Conservation (phyloP, 2,329 filamentous ascomycete species). For the Epichloe hybrida region DNA sequence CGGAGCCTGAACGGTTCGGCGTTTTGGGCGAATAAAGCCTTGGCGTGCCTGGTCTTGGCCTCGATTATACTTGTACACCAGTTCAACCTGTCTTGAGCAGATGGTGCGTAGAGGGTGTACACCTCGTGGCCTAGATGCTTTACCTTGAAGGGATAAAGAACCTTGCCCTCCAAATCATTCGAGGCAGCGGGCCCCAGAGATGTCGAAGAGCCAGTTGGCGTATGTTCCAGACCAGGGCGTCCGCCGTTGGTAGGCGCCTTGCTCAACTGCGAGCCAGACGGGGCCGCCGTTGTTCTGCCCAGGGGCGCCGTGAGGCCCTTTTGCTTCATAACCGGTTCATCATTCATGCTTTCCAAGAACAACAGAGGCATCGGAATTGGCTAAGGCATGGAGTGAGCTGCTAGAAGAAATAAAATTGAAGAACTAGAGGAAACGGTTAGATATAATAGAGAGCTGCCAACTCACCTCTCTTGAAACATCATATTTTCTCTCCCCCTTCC, state of each 20-base stretch:
- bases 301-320: conserved; percentile 58
- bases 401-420: conserved; percentile 13
- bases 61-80: conserved; percentile 93
- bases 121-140: conserved; percentile 92
- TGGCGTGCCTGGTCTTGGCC: conserved; percentile 87
- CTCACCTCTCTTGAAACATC: conserved; percentile 82
- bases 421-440: too few relatives aligned
- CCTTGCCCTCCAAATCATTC: conserved; percentile 65
- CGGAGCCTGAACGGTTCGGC: conserved; percentile 88
- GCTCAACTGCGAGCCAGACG: conserved; percentile 44
- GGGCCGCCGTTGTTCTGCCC: conserved; percentile 44
- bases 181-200: conserved; percentile 34
- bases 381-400: conserved; percentile 19
- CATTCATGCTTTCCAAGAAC: conserved; percentile 81
- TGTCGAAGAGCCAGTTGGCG: conserved; percentile 51
- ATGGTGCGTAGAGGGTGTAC: conserved; percentile 79
- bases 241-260: conserved; percentile 39
- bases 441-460: background rate
- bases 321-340: conserved; percentile 76
- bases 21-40: conserved; percentile 78
- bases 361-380: conserved; percentile 94
- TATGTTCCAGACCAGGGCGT: conserved; percentile 51
- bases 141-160: conserved; percentile 86
- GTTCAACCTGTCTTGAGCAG: conserved; percentile 59
- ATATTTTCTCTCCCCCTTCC: conserved; percentile 66